Conservation (phyloP, 202 grass and related monocot species). For the Zoysia matrella region DNA sequence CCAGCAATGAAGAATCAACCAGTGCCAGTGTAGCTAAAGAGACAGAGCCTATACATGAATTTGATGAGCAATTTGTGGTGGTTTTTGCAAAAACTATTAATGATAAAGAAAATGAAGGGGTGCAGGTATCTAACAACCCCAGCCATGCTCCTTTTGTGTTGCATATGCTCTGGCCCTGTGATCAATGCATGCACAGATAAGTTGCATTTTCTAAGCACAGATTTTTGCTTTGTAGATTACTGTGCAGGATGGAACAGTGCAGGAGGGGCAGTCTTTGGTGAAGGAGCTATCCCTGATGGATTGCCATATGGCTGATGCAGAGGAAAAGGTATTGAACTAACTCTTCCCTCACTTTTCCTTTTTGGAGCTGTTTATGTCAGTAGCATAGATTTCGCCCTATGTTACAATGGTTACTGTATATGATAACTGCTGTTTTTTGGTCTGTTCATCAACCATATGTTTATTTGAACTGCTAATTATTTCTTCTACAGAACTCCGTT, state of each 20-base stretch:
- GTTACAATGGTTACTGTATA: constrained; percentile 3
- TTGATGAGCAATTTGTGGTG: constrained; percentile 1
- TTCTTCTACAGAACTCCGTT: constrained; percentile 22
- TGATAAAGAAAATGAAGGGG: constrained; percentile 22
- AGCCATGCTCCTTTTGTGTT: background rate
- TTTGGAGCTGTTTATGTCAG: background rate
- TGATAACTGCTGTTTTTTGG: background rate
- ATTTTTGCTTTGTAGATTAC: constrained; percentile 31
- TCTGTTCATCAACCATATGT: constrained; percentile 4
- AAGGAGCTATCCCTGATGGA: constrained; percentile 34
- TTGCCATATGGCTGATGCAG: constrained; percentile 20
- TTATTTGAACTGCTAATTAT: constrained; percentile 4
- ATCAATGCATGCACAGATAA: constrained; percentile 13
- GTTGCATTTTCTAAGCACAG: background rate
- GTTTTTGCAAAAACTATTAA: background rate
- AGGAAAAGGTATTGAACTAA: constrained; percentile 38
- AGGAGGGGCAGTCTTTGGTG: background rate
- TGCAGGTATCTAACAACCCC: constrained; percentile 27
- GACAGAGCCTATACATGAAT: constrained; percentile 29
- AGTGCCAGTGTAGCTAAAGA: constrained; percentile 25
- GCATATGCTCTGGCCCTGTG: background rate
- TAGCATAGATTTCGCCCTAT: background rate
- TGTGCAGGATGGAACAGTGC: constrained; percentile 6
- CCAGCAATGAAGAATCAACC: background rate
- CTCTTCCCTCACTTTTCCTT: background rate